These are phyloP conservation scores for Houttuynia cordata DNA, from an alignment of 164 flowering plant species.

Conservation along the genomic window DNA sequence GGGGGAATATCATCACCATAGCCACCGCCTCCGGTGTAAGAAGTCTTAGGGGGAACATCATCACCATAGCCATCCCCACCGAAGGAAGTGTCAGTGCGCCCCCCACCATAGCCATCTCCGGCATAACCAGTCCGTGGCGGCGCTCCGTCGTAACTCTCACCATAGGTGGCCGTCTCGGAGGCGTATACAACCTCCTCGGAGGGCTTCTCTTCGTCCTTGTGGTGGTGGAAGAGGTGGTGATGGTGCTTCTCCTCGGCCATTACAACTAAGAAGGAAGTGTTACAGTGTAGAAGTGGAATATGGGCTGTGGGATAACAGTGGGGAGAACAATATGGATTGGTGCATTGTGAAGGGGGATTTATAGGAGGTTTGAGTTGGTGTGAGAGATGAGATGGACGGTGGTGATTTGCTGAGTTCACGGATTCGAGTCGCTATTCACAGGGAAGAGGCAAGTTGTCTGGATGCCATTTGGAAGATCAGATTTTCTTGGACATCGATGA, in stretches of 20 bases:
- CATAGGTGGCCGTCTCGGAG: slow-evolving; percentile 6
- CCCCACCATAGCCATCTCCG: not conserved
- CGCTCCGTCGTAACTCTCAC: not conserved
- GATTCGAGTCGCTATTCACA: not conserved
- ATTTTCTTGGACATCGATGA: not conserved
- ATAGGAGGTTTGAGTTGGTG: too few relatives aligned
- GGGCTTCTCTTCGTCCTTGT: slow-evolving; percentile 12
- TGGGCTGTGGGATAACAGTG: not conserved
- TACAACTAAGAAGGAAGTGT: not conserved
- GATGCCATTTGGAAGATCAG: not conserved
- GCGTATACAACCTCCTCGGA: slow-evolving; percentile 4
- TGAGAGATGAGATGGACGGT: too few relatives aligned
- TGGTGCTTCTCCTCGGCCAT: slow-evolving; percentile 23
- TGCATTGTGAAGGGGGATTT: too few relatives aligned
- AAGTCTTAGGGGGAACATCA: not conserved
- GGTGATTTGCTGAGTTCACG: not conserved
- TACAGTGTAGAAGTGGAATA: not conserved
- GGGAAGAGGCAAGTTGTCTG: not conserved
- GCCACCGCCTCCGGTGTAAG: not conserved
- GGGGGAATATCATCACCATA: not conserved
- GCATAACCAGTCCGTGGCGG: not conserved
- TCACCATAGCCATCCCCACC: not conserved
- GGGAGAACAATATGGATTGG: not conserved
- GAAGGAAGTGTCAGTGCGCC: too few relatives aligned
- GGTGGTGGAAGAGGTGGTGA: slow-evolving; percentile 7